Conservation (phyloP, 2,329 filamentous ascomycete genomes). For the Didymosphaeria variabile region DNA sequence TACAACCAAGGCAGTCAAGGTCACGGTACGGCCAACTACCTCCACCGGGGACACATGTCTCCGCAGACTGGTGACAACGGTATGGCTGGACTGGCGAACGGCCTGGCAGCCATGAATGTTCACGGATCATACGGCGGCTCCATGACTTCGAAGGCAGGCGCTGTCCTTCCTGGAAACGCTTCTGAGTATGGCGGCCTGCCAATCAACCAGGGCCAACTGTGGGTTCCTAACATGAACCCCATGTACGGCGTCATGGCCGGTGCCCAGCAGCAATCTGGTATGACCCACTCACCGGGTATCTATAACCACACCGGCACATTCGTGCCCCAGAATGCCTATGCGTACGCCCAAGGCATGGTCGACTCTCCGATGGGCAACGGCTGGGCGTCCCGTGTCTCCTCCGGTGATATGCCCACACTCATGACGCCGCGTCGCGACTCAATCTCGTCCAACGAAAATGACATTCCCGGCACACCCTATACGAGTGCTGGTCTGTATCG, state of each 20-base stretch:
- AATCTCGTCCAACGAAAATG: slow-evolving; percentile 62
- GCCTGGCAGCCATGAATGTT: slow-evolving; percentile 48
- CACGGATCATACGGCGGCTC: slow-evolving; percentile 46
- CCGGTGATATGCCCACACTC: slow-evolving; percentile 58
- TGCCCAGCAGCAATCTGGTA: slow-evolving; percentile 38
- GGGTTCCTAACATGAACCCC: slow-evolving; percentile 46
- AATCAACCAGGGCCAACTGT: slow-evolving; percentile 48
- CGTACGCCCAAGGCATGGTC: slow-evolving; percentile 55
- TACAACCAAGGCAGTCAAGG: slow-evolving; percentile 40
- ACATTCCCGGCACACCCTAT: slow-evolving; percentile 60
- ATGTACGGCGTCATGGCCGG: slow-evolving; percentile 48
- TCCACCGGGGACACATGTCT: slow-evolving; percentile 47
- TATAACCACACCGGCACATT: slow-evolving; percentile 57
- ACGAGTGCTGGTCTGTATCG: slow-evolving; percentile 55
- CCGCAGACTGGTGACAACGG: slow-evolving; percentile 38
- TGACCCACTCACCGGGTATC: slow-evolving; percentile 51
- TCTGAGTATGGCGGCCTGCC: slow-evolving; percentile 47
- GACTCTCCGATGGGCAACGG: slow-evolving; percentile 57
- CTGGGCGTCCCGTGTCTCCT: slow-evolving; percentile 58
- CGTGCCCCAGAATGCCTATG: slow-evolving; percentile 55
- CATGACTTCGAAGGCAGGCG: slow-evolving; percentile 43
- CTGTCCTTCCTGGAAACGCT: slow-evolving; percentile 42
- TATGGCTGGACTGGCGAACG: slow-evolving; percentile 45
- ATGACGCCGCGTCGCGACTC: slow-evolving; percentile 63
- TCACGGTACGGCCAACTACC: slow-evolving; percentile 44